Evolutionary conservation across 495 filamentous ascomycete genomes (phyloP).

Genomic region (Venustampulla echinocandica): DNA sequence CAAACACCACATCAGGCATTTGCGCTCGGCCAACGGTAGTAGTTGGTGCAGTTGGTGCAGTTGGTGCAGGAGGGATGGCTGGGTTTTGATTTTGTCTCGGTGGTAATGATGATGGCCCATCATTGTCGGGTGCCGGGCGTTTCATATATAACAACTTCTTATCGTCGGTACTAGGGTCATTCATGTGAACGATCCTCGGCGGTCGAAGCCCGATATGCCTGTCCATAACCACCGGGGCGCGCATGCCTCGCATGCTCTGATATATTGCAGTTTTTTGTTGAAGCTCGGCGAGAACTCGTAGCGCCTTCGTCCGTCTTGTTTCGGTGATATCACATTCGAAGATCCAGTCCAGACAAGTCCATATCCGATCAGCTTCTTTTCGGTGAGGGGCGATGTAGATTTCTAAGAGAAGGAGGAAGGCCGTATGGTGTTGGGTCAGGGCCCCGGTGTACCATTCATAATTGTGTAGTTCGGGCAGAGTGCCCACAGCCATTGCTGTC

Average conservation of each 20-base stretch:
- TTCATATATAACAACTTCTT: conserved; percentile 2
- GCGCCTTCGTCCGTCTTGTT: conserved; percentile 12
- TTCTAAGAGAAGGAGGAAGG: conserved; percentile 44
- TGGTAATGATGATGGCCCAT: background rate
- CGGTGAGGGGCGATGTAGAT: conserved; percentile 47
- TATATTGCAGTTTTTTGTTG: conserved; percentile 23
- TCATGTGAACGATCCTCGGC: conserved; percentile 8
- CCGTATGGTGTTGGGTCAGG: conserved; percentile 47
- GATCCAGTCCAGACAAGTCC: conserved; percentile 62
- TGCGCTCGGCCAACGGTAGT: background rate
- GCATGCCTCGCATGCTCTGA: conserved; percentile 22
- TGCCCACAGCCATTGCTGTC: conserved; percentile 51
- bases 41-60: background rate
- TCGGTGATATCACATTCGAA: conserved; percentile 37
- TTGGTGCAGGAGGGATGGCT: background rate
- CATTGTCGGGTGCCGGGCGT: background rate
- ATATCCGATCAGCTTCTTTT: conserved; percentile 51
- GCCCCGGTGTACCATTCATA: conserved; percentile 52
- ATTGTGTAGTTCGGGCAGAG: conserved; percentile 36
- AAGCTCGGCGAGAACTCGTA: conserved; percentile 18
- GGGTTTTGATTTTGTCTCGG: background rate
- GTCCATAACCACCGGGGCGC: conserved; percentile 16
- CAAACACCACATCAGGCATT: conserved; percentile 4
- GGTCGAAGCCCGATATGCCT: conserved; percentile 18
- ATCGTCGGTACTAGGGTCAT: background rate